phyloP scores from a whole-genome alignment of 495 filamentous ascomycete genomes.

The Aspergillus mulundensis region DNA sequence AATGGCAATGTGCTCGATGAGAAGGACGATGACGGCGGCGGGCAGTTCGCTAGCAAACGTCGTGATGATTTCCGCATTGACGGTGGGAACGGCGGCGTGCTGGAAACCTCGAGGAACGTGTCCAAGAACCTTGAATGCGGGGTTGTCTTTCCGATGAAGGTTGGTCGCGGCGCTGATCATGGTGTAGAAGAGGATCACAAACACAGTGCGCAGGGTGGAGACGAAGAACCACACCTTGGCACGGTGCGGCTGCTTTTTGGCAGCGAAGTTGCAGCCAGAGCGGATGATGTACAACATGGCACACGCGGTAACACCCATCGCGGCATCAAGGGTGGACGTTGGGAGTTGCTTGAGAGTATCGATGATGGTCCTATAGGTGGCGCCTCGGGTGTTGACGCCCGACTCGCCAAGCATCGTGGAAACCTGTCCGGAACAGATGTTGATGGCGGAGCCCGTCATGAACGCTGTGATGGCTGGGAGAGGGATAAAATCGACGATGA shows the following conservation, averaged over 20 bases:
- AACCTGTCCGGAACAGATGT: slow-evolving; percentile 85
- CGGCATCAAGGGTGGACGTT: slow-evolving; percentile 68
- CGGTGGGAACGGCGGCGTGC: slow-evolving; percentile 68
- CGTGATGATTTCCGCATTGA: slow-evolving; percentile 60
- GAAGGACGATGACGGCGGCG: slow-evolving; percentile 80
- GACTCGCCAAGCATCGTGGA: slow-evolving; percentile 80
- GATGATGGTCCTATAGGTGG: slow-evolving; percentile 84
- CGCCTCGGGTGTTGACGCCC: slow-evolving; percentile 67
- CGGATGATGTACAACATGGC: slow-evolving; percentile 81
- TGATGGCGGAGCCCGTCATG: slow-evolving; percentile 97
- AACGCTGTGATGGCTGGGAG: slow-evolving; percentile 89
- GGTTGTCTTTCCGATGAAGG: slow-evolving; percentile 45
- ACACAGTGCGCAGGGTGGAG: slow-evolving; percentile 82
- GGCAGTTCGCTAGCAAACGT: slow-evolving; percentile 64
- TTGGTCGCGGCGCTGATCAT: slow-evolving; percentile 88
- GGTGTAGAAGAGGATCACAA: slow-evolving; percentile 90
- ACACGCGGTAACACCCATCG: slow-evolving; percentile 83
- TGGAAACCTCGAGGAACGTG: slow-evolving; percentile 81
- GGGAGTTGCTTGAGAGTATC: slow-evolving; percentile 76
- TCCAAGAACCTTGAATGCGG: slow-evolving; percentile 64
- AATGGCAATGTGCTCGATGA: slow-evolving; percentile 97
- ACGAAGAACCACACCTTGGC: slow-evolving; percentile 83
- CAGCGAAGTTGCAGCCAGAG: slow-evolving; percentile 58
- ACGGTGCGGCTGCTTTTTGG: slow-evolving; percentile 63
- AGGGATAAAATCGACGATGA: slow-evolving; percentile 95